Conservation (phyloP, 306 rosid species). For the Cicer yamashitae region DNA sequence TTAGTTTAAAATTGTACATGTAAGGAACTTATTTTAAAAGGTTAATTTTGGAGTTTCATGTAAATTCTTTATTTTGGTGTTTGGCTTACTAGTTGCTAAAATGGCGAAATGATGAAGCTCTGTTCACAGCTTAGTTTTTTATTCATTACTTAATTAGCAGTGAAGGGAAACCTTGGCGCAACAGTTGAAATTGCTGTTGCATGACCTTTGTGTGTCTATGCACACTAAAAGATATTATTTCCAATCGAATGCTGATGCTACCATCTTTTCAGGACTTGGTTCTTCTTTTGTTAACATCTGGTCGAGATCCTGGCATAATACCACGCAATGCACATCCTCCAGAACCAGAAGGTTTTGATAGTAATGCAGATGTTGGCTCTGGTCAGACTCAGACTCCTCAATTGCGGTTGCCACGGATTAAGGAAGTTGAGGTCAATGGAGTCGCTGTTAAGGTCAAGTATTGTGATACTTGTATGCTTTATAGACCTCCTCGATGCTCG, state of each 20-base stretch:
- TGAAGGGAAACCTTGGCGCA: not conserved
- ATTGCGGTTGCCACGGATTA: slow-evolving; percentile 80
- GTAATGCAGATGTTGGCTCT: slow-evolving; percentile 68
- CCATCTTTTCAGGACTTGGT: slow-evolving; percentile 67
- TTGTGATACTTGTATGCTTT: slow-evolving; percentile 99
- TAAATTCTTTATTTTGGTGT: slow-evolving; percentile 17
- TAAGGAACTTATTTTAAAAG: slow-evolving; percentile 33
- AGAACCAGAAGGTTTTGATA: slow-evolving; percentile 87
- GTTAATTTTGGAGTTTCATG: slow-evolving; percentile 1
- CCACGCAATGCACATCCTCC: slow-evolving; percentile 98
- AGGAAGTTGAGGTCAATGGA: slow-evolving; percentile 94
- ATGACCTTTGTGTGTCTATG: slow-evolving; percentile 5
- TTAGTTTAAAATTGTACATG: slow-evolving; percentile 17
- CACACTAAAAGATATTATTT: slow-evolving; percentile 3
- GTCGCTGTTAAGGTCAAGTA: slow-evolving; percentile 75
- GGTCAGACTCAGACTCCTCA: slow-evolving; percentile 98
- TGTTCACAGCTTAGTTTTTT: slow-evolving; percentile 19
- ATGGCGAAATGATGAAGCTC: slow-evolving; percentile 15
- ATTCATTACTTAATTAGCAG: not conserved
- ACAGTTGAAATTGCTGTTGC: not conserved
- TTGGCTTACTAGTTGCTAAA: slow-evolving; percentile 29
- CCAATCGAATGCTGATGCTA: slow-evolving; percentile 25
- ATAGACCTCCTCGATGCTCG: slow-evolving; percentile 98
- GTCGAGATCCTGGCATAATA: slow-evolving; percentile 98
- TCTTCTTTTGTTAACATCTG: slow-evolving; percentile 88